Percentiles rank a stretch among this genome's conserved stretches.
Conservation (phyloP, 2,329 filamentous ascomycete genomes). For the Colletotrichum sp. region DNA sequence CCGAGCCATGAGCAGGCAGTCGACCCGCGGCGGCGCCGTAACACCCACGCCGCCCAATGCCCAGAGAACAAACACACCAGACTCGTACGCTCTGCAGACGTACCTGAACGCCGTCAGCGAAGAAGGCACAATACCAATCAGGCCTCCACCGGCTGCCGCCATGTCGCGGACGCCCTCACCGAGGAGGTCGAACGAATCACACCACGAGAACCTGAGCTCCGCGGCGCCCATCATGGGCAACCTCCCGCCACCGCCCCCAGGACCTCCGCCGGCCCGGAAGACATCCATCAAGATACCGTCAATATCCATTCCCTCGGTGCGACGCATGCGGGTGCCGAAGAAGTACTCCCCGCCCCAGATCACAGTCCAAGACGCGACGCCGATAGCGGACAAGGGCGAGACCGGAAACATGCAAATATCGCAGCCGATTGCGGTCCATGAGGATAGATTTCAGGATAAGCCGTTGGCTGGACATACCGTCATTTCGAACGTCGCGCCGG, state of each 20-base stretch:
- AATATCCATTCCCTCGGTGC: background rate
- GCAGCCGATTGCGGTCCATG: constrained; percentile 28
- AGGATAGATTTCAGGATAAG: constrained; percentile 29
- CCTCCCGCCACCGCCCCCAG: no score
- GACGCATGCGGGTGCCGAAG: constrained; percentile 40
- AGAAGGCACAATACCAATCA: background rate
- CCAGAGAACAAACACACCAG: constrained; percentile 26
- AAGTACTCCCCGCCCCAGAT: constrained; percentile 45
- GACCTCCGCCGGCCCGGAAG: constrained; percentile 27
- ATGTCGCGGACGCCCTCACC: no score
- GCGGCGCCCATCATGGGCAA: no score
- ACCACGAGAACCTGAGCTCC: no score
- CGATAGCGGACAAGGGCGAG: constrained; percentile 27
- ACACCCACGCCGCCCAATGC: no score
- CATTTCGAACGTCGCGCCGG: background rate
- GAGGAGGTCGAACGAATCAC: no score
- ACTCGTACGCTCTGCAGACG: constrained; percentile 39
- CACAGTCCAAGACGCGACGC: constrained; percentile 31
- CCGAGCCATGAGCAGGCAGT: constrained; percentile 34
- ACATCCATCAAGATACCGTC: constrained; percentile 31
- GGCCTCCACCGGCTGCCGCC: no score
- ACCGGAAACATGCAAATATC: constrained; percentile 32
- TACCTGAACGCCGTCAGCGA: constrained; percentile 40
- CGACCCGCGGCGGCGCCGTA: background rate
- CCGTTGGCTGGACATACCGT: constrained; percentile 21